phyloP scores from a whole-genome alignment of 345 rosid species.

The Eucalyptus marginata region DNA sequence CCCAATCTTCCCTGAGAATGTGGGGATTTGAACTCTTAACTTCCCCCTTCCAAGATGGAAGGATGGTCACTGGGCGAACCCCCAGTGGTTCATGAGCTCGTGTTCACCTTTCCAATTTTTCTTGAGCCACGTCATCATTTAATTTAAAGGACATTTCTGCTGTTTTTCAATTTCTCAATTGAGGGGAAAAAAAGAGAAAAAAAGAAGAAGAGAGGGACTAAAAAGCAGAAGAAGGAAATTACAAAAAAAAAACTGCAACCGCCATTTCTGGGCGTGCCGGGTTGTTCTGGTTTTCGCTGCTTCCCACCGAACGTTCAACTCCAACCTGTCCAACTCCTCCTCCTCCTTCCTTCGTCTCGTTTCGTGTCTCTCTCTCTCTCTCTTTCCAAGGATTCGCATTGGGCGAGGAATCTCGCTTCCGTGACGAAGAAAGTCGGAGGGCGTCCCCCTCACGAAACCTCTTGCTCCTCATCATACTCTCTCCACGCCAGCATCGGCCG shows the following conservation, averaged over 20 bases:
- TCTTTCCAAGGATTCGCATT: background rate
- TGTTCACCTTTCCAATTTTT: fast-evolving
- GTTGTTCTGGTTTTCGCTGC: background rate
- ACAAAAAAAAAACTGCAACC: background rate
- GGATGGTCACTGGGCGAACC: no score
- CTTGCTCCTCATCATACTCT: background rate
- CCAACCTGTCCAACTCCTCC: background rate
- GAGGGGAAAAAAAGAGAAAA: background rate
- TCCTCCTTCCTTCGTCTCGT: background rate
- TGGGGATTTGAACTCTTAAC: no score
- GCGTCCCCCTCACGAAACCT: background rate
- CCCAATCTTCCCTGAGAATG: no score
- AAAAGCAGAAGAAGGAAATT: background rate
- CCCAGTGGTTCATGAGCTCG: background rate
- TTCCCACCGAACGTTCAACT: background rate
- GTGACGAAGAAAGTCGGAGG: background rate
- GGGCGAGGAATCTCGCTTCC: background rate
- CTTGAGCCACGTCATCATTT: background rate
- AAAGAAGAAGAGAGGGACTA: background rate
- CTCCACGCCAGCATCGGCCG: background rate
- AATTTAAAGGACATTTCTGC: background rate
- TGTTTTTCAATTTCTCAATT: background rate
- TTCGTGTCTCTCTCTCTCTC: background rate
- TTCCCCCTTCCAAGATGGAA: no score
- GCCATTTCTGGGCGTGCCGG: background rate